These are phyloP conservation scores for Phytophthora rubi DNA, from an alignment of 352 stramenopile genomes.

Conservation along the genomic window DNA sequence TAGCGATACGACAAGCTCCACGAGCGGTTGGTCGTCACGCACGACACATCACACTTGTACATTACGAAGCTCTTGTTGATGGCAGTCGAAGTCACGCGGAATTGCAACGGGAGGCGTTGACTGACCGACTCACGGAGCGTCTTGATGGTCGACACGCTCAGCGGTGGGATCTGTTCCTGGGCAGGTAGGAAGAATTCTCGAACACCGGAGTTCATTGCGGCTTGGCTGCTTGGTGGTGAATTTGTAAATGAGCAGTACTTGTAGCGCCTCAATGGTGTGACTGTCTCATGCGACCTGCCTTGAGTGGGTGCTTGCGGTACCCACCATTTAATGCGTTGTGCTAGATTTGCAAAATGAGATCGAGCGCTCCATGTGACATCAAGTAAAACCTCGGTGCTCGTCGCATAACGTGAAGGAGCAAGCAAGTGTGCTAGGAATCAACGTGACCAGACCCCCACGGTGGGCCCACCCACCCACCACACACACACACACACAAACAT, in stretches of 20 bases:
- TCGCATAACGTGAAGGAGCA: neutral
- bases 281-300: conserved; percentile 13
- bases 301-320: neutral
- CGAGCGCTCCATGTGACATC: neutral
- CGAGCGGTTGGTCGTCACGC: conserved; percentile 42
- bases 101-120: conserved; percentile 50
- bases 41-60: conserved; percentile 53
- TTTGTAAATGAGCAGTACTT: conserved; percentile 11
- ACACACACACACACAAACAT: too few species aligned
- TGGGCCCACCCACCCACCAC: too few species aligned
- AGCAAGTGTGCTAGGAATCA: too few species aligned
- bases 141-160: conserved; percentile 36
- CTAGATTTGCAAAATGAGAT: too few species aligned
- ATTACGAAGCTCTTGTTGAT: conserved; percentile 49
- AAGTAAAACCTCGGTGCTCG: neutral
- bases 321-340: neutral
- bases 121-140: conserved; percentile 36
- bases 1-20: conserved; percentile 62
- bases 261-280: neutral
- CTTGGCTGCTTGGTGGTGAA: conserved; percentile 13
- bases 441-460: too few species aligned
- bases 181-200: conserved; percentile 3
- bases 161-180: conserved; percentile 10
- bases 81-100: conserved; percentile 42
- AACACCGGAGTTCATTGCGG: conserved; percentile 21